Conservation (phyloP, 768 basidiomycete species). For the Leccinum truebloodii region DNA sequence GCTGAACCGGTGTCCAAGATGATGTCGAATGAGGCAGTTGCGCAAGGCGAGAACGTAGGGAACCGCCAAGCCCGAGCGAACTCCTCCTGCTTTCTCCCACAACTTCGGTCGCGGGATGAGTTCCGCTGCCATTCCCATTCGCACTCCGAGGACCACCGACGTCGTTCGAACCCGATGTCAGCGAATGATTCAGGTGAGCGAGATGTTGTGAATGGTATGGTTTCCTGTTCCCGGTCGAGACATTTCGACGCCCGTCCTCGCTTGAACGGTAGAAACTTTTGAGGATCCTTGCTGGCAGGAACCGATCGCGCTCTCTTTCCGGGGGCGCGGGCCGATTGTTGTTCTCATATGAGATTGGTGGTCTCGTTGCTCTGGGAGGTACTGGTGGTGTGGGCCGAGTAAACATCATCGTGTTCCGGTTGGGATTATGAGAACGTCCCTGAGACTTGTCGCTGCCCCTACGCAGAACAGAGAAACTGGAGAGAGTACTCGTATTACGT, state of each 20-base stretch:
- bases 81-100: conserved; percentile 19
- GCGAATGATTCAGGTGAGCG: conserved; percentile 5
- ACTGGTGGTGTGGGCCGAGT: conserved; percentile 10
- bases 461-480: conserved; percentile 18
- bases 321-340: conserved; percentile 9
- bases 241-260: conserved; percentile 27
- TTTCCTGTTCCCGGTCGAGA: conserved; percentile 7
- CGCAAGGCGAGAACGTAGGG: conserved; percentile 27
- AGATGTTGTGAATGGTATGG: conserved; percentile 11
- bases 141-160: conserved; percentile 28
- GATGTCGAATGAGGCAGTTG: conserved; percentile 45
- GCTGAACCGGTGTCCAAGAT: conserved; percentile 55
- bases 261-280: conserved; percentile 25
- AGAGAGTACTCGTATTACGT: conserved; percentile 19
- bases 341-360: conserved; percentile 15
- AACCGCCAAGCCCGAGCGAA: conserved; percentile 25
- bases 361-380: conserved; percentile 11
- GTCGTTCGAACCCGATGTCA: not conserved
- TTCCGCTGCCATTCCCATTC: conserved; percentile 11
- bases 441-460: conserved; percentile 15
- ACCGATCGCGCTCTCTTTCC: conserved; percentile 30
- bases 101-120: conserved; percentile 10
- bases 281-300: conserved; percentile 22
- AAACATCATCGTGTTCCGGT: conserved; percentile 14
- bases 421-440: conserved; percentile 11